These are phyloP conservation scores for Blastocystis sp. DNA, from an alignment of 352 stramenopile species.

Conservation along the genomic window DNA sequence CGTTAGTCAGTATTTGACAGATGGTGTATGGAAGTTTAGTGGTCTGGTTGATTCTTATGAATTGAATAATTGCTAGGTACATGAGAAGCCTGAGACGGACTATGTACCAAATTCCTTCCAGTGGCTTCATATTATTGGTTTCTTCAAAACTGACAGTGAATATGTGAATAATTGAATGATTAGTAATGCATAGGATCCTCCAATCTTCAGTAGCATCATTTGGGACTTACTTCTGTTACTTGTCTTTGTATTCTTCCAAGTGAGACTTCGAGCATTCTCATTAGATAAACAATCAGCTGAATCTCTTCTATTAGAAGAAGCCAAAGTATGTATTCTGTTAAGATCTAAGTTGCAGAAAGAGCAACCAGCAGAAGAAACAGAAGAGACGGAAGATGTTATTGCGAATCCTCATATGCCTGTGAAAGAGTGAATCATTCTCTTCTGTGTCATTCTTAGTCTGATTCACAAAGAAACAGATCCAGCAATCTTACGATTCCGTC, in stretches of 20 bases:
- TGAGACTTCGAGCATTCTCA: not conserved
- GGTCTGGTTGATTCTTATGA: not conserved
- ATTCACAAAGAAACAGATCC: constrained; percentile 23
- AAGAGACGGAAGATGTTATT: not conserved
- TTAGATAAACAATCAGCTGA: constrained; percentile 38
- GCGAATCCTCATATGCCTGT: constrained; percentile 35
- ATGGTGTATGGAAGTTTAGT: constrained; percentile 28
- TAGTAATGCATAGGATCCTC: not conserved
- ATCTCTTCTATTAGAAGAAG: not conserved
- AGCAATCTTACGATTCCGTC: constrained; percentile 15
- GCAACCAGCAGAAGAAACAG: not conserved
- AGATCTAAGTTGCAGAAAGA: too few relatives aligned
- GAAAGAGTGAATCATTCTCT: not conserved
- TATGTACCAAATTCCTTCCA: constrained; percentile 34
- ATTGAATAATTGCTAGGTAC: not conserved
- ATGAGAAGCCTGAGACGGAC: not conserved
- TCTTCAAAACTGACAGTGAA: constrained; percentile 49
- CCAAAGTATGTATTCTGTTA: not conserved
- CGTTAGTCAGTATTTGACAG: not conserved
- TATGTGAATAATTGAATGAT: not conserved
- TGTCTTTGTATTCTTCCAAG: constrained; percentile 6
- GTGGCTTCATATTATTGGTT: constrained; percentile 39
- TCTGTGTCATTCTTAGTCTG: constrained; percentile 5
- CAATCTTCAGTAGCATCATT: constrained; percentile 11
- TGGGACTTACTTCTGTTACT: constrained; percentile 54